Base-by-base conservation (phyloP, 2,329 filamentous ascomycete genomes). In the Phaeoacremonium minimum region DNA sequence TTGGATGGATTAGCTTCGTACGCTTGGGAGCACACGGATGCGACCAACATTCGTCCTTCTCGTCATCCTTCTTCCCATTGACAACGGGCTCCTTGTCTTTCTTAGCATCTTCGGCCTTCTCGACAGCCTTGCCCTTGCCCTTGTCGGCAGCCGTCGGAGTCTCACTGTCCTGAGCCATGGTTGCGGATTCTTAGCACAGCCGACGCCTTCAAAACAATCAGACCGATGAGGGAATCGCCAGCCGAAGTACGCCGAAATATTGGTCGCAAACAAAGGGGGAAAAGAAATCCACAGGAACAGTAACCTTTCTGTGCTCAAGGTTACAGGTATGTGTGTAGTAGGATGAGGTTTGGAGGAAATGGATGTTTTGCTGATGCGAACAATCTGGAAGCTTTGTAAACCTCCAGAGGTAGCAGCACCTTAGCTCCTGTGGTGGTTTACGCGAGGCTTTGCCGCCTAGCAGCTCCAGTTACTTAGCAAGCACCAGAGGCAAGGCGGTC, bases 141-240 rank as follows among this genome's bases (percentile, higher is more conserved):
- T 97, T 97, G 67, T 95, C 88, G 62, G 81, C 77, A 61, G 84
- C 72, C 66, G 85, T 87, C 63, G 85, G 76, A 74, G 83, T 77
- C 69, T 95, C 87, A 71, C 84, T 87, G 67, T 94, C 88, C 75
- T 95, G 87, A 69, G 90, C 90, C 93, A 97, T 95, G 48, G 40
- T 56, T 34, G 20, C 18, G 37, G 44, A 40, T 18, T 37, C n/a
- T n/a, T 17, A 35, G 30, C 16, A 6, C 14, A 30, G 16, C n/a
- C 29, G 35, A 15, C 15, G 35, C 13, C 26, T 17, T 8, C 16
- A 14, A 32, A 26, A 26, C 22, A 26, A 26, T n/a, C 22, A 26
- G 22, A 26, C n/a, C 9, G 9, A n/a, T 9, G 22, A 26, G 22
- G 22, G n/a, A 26, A n/a, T n/a, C n/a, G n/a, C n/a, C n/a, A n/a